phyloP scores from a whole-genome alignment of 1,284 basidiomycete genomes.

The Phenoliferia sp. region DNA sequence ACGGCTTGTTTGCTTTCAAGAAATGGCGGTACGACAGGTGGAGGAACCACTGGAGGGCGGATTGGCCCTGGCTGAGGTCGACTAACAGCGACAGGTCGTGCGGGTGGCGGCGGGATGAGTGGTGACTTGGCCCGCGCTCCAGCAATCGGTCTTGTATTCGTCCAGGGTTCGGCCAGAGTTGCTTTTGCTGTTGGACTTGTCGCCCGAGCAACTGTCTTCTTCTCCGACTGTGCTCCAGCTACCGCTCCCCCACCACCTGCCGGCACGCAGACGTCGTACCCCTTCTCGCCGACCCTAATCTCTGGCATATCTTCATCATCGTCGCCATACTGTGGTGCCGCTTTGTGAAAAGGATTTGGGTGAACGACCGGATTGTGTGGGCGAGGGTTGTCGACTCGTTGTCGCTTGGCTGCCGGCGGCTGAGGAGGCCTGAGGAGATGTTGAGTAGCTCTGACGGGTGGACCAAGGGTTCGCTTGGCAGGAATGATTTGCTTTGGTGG shows the following conservation, averaged over 20 bases:
- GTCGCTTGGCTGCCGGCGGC: background rate
- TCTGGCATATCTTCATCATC: slow-evolving; percentile 24
- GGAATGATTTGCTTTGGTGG: too few relatives aligned
- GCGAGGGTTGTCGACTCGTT: background rate
- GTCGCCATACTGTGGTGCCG: background rate
- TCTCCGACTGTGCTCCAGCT: too few relatives aligned
- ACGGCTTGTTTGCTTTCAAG: background rate
- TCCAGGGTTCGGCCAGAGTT: background rate
- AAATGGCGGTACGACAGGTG: too few relatives aligned
- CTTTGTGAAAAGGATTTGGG: background rate
- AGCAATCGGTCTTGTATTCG: too few relatives aligned
- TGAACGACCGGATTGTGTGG: too few relatives aligned
- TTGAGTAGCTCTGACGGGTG: background rate
- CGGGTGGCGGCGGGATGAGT: too few relatives aligned
- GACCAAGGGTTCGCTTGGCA: background rate
- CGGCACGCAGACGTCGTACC: slow-evolving; percentile 9
- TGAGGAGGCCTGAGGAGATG: background rate
- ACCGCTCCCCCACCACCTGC: too few relatives aligned
- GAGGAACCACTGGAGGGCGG: background rate
- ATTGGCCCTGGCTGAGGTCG: too few relatives aligned
- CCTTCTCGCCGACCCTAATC: slow-evolving; percentile 7
- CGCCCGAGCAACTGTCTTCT: too few relatives aligned
- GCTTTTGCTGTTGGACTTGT: too few relatives aligned
- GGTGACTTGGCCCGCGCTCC: too few relatives aligned
- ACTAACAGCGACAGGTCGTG: too few relatives aligned